Base-by-base conservation (phyloP, 768 basidiomycete species). In the Fibroporia radiculosa region DNA sequence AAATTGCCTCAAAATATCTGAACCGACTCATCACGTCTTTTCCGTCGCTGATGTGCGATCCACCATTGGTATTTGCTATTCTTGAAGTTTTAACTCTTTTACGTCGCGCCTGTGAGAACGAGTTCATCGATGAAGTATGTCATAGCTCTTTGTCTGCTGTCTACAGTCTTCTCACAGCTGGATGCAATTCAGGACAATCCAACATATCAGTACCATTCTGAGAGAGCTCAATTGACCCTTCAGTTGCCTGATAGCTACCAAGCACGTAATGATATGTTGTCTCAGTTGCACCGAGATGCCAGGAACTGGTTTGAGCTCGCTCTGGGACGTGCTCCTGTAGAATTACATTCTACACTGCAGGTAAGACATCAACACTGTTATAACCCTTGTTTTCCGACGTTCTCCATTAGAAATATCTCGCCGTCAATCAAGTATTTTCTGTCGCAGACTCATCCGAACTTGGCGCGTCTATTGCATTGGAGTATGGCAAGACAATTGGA, bases 21-120 rank as follows among this genome's bases (percentile, higher is more conserved):
- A 79, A 91, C 63, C 76, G 81, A 29, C 69, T 98, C 31, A 82
- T 98, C 51, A 84, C 81, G 6, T 89, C 86, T 1, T 97, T 97
- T 64, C 93, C 96, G 1, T 92, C 93, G 12, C 69, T 99, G 40
- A 86, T 96, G 78, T 98, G 95, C 63, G 85, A 93, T 56, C 77
- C 83, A 3, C 73, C 81, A 8, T 73, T 98, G 11, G 86, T 98
- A 5, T 92, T 84, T 52, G 80, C 88, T 29, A 84, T 97, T 38
- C 71, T 98, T 29, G 95, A 99, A 57, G 83, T 90, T 35, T 71
- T 99, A 48, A 97, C 96, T 0, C 70, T 97, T 7, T 67, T 98
- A 50, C 79, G 92, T 48, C 76, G 81, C 38, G 82, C 91, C 0
- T 91, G 89, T 56, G 90, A 97, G 62, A 86, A 91, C 49, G 91